Evolutionary conservation across 805 yeast species (phyloP), one percentile per base, ranked within the genome.

Genomic region (Myxozyma sirexii): DNA sequence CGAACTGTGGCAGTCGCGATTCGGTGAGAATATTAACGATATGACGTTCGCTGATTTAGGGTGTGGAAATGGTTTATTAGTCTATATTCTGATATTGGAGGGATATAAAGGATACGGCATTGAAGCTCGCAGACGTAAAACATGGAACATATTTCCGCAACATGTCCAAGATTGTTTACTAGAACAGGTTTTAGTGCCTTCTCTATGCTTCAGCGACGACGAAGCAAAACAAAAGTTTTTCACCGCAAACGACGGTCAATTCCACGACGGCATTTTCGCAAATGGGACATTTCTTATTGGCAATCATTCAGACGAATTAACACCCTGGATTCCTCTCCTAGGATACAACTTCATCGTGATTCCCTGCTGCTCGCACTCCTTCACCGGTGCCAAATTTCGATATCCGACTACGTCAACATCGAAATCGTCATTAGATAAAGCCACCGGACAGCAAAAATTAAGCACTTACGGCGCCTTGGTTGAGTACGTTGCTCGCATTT

Each of bases 301-400:
- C 0, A 93, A 93, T 71, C 98, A 93, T 70, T 88, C 96, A 0
- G 98, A 93, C 72, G 98, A 93, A 71, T 79, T 93, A 57, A 92
- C 97, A 0, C 88, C 96, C 66, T 93, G 98, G 97, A 85, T 93
- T 38, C 98, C 98, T 2, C 75, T 93, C 10, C 74, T 93, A 10
- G 91, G 90, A 0, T 26, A 26, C 4, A 97, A 97, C 5, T 93
- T 90, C 71, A 77, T 93, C 78, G 96, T 90, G 8, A 89, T 93
- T 43, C 98, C 98, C 10, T 93, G 98, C 72, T 93, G 98, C 72
- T 91, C 97, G 0, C 97, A 93, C 73, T 84, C 87, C 1, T 79
- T 93, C 44, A 81, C 85, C 4, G 98, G 98, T 1, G 85, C 84
- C 29, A 84, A 84, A 67, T 77, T 80, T 2, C 79, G 97, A 68